Evolutionary conservation across 495 filamentous ascomycete species (phyloP).

Genomic region (Pseudoneurospora amorphoporcata): DNA sequence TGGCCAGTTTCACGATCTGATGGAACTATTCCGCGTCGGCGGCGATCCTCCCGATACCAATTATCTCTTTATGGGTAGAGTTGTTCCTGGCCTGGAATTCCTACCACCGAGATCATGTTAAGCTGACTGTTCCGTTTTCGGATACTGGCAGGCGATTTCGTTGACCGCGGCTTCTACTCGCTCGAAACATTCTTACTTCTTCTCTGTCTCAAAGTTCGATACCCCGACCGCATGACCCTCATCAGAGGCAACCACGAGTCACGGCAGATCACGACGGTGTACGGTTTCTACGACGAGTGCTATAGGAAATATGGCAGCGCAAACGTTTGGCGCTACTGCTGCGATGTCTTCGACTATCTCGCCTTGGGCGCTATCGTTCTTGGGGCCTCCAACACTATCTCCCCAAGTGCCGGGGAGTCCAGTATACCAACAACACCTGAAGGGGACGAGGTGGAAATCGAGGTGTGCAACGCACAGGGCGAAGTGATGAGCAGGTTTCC

Average conservation of each 20-base stretch:
- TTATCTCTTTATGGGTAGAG: constrained; percentile 88
- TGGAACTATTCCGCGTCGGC: constrained; percentile 95
- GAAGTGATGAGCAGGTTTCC: constrained; percentile 65
- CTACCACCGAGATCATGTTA: not conserved
- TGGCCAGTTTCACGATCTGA: constrained; percentile 95
- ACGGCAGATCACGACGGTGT: constrained; percentile 93
- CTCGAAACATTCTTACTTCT: constrained; percentile 93
- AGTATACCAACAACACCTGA: constrained; percentile 27
- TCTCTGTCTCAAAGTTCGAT: constrained; percentile 91
- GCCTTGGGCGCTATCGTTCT: constrained; percentile 90
- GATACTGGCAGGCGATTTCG: constrained; percentile 64
- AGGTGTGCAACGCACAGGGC: constrained; percentile 67
- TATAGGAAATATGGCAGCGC: constrained; percentile 94
- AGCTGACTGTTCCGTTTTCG: not conserved
- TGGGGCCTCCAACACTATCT: constrained; percentile 68
- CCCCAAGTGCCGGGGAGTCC: constrained; percentile 34
- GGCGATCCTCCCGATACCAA: constrained; percentile 95
- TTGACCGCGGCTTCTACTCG: constrained; percentile 96
- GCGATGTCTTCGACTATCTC: constrained; percentile 97
- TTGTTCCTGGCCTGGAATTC: not conserved
- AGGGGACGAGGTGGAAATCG: constrained; percentile 75
- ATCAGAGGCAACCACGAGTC: constrained; percentile 98
- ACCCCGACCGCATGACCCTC: constrained; percentile 93
- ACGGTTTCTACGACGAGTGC: constrained; percentile 98
- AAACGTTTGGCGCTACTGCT: constrained; percentile 98